Evolutionary conservation across 179 eudicot species (phyloP), one percentile per base, ranked within the genome.

Genomic region (Beta corolliflora): DNA sequence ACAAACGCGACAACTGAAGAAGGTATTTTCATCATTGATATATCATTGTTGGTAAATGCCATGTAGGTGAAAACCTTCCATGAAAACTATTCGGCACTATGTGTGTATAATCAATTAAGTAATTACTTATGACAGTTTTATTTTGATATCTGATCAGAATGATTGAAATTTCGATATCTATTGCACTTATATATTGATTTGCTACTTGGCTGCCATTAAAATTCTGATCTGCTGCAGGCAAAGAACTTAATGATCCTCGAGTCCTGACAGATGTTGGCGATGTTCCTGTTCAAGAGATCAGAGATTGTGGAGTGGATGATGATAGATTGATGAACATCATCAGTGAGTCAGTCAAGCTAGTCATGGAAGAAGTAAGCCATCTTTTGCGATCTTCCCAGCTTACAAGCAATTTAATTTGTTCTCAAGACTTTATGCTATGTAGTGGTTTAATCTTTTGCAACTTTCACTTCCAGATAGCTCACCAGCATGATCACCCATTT

Each of bases 211-310:
- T 48, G 45, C 58, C 52, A 7, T 50, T 64, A 11, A 73, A 79
- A 41, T 77, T 76, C 61, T 80, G 84, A 56, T 73, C 29, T 75
- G 66, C 74, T 89, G 86, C 91, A 96, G 98, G 99, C 67, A 92
- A 94, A 84, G 96, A 96, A 54, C 79, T 96, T 71, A 87, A 82
- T 75, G 98, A 96, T 81, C 97, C 99, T 74, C 89, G 97, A 59
- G 88, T 96, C 68, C 89, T 96, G 63, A 92, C 98, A 25, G 99
- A 96, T 86, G 97, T 94, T 78, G 99, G 99, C 21, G 99, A 95
- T 86, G 91, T 96, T 83, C 98, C 99, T 74, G 88, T 96, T 55
- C 98, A 96, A 88, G 99, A 95, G 88, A 90, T 95, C 67, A 90
- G 99, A 87, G 99, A 94, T 84, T 91, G 98, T 88, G 95, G 93